phyloP scores from a whole-genome alignment of 225 moss, liverwort and hornwort genomes.

The Takakia lepidozioides region DNA sequence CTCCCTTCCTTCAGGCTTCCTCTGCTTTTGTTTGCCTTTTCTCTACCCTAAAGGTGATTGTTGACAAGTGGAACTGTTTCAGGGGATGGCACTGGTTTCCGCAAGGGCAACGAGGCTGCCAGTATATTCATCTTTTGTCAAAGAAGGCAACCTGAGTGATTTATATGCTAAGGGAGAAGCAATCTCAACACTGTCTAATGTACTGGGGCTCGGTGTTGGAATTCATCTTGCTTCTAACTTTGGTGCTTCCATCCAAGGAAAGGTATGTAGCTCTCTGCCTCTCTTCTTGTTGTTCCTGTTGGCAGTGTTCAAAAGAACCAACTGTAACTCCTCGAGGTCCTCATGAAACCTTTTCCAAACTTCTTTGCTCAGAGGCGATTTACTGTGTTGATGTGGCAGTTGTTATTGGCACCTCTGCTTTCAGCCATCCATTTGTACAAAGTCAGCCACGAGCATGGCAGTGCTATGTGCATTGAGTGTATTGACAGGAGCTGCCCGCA shows the following conservation, averaged over 20 bases:
- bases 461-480: constrained; percentile 92
- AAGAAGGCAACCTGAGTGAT: constrained; percentile 94
- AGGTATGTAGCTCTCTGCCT: constrained; percentile 28
- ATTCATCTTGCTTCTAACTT: constrained; percentile 85
- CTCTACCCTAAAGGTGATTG: too few relatives aligned
- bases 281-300: too few relatives aligned
- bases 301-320: too few relatives aligned
- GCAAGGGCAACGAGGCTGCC: constrained; percentile 94
- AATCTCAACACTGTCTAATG: constrained; percentile 92
- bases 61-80: neutral
- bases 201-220: constrained; percentile 87
- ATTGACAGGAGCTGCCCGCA: constrained; percentile 97
- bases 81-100: constrained; percentile 98
- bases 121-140: constrained; percentile 88
- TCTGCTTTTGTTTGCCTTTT: too few relatives aligned
- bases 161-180: constrained; percentile 98
- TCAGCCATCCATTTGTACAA: constrained; percentile 83
- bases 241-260: constrained; percentile 76
- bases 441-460: constrained; percentile 85
- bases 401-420: constrained; percentile 66
- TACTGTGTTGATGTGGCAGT: constrained; percentile 32
- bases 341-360: neutral
- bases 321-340: neutral
- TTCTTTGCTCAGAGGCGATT: neutral
- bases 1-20: too few relatives aligned